Conservation (phyloP, 1,139 yeast species). For the Saccharomycopsis hybrid region DNA sequence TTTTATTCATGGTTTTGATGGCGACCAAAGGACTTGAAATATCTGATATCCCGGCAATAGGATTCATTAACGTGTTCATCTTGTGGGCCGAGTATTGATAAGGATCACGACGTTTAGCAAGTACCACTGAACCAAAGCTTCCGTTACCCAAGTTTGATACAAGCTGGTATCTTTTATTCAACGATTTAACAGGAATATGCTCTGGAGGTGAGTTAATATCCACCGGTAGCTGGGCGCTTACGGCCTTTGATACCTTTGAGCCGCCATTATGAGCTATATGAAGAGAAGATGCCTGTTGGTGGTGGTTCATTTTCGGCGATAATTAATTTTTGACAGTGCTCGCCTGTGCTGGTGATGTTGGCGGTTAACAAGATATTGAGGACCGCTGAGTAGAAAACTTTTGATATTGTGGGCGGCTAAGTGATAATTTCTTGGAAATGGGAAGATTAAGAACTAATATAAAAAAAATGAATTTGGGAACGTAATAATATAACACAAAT, state of each 20-base stretch:
- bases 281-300: background rate
- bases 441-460: no score
- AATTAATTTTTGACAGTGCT: no score
- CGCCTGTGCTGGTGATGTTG: no score
- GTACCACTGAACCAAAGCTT: constrained; percentile 66
- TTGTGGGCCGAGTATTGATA: constrained; percentile 4
- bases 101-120: constrained; percentile 43
- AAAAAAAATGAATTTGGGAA: no score
- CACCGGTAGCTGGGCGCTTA: constrained; percentile 25
- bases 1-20: constrained; percentile 68
- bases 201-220: constrained; percentile 34
- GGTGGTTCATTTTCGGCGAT: no score
- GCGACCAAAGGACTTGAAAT: constrained; percentile 42
- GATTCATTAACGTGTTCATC: constrained; percentile 46
- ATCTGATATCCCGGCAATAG: constrained; percentile 30
- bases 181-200: constrained; percentile 38
- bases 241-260: background rate
- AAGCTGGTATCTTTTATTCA: constrained; percentile 41
- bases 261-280: background rate
- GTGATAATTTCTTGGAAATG: no score
- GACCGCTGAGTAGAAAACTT: no score
- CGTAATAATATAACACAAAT: no score
- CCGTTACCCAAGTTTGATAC: constrained; percentile 64
- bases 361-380: no score
- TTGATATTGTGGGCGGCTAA: no score